Percentiles rank a stretch among this genome's conserved stretches.
These are phyloP conservation scores for Firmiana major DNA, from an alignment of 345 rosid genomes.

Conservation along the genomic window DNA sequence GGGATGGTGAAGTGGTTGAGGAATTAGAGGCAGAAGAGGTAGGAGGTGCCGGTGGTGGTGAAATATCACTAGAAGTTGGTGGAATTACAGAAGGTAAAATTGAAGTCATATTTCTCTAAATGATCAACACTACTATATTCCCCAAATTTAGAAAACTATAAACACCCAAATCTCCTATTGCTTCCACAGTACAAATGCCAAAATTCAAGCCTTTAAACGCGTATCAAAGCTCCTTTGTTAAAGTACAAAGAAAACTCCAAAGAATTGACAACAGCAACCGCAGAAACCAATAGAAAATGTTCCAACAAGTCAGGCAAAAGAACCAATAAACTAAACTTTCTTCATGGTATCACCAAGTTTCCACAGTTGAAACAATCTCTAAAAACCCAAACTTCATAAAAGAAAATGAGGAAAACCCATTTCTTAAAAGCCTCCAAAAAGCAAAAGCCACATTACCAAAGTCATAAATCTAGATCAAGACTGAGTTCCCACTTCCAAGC, in stretches of 20 bases:
- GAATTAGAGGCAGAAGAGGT: conserved; percentile 34
- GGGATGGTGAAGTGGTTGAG: conserved; percentile 41
- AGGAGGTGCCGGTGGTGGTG: conserved; percentile 26
- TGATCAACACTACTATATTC: conserved; percentile 5
- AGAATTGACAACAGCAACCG: background rate
- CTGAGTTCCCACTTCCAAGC: conserved; percentile 8
- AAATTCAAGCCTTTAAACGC: background rate
- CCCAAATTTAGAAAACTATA: background rate
- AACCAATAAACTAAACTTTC: conserved; percentile 10
- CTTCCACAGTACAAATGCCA: background rate
- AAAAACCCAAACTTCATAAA: background rate
- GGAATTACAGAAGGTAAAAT: conserved; percentile 30
- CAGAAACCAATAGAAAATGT: conserved; percentile 1
- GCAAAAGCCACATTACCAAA: conserved; percentile 7
- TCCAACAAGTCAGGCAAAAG: background rate
- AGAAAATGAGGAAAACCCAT: background rate
- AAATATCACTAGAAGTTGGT: conserved; percentile 27
- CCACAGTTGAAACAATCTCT: background rate
- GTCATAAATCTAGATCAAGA: conserved; percentile 2
- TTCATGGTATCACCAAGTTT: background rate
- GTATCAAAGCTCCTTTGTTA: background rate
- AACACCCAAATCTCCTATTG: background rate
- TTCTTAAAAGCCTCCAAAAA: background rate
- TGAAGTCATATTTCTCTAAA: conserved; percentile 43
- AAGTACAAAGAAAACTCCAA: background rate